Conservation (phyloP, 73 alveolate genomes). For the Paramecium tetraurelia region DNA sequence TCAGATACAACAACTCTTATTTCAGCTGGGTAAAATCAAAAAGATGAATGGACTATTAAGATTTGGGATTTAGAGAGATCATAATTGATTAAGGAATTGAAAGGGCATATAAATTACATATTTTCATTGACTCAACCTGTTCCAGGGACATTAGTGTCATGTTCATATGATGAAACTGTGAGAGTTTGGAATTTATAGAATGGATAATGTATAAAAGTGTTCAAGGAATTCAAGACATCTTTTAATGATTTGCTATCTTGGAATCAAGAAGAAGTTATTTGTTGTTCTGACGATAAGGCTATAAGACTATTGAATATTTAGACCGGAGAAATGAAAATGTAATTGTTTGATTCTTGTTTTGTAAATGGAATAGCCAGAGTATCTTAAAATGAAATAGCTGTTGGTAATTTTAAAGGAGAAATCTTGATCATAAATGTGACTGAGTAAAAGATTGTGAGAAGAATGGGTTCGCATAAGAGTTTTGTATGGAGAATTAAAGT, state of each 20-base stretch:
- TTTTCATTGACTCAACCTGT: background rate
- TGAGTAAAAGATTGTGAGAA: background rate
- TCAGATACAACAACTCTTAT: background rate
- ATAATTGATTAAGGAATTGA: background rate
- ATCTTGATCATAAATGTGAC: background rate
- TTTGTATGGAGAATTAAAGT: constrained; percentile 52
- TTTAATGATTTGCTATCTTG: constrained; percentile 27
- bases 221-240: constrained; percentile 44
- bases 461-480: constrained; percentile 52
- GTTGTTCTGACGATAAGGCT: constrained; percentile 50
- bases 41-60: constrained; percentile 51
- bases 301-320: background rate
- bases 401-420: constrained; percentile 51
- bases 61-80: constrained; percentile 37
- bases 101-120: constrained; percentile 32
- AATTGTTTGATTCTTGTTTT: constrained; percentile 36
- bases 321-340: constrained; percentile 37
- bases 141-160: background rate
- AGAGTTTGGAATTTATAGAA: constrained; percentile 18
- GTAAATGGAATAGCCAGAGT: constrained; percentile 42
- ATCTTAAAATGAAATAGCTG: constrained; percentile 17
- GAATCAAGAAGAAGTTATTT: constrained; percentile 20
- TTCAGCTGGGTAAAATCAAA: constrained; percentile 34
- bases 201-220: constrained; percentile 10
- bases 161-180: constrained; percentile 47